These are phyloP conservation scores for Berkeleyomyces basicola DNA, from an alignment of 2,329 filamentous ascomycete genomes.

Conservation along the genomic window DNA sequence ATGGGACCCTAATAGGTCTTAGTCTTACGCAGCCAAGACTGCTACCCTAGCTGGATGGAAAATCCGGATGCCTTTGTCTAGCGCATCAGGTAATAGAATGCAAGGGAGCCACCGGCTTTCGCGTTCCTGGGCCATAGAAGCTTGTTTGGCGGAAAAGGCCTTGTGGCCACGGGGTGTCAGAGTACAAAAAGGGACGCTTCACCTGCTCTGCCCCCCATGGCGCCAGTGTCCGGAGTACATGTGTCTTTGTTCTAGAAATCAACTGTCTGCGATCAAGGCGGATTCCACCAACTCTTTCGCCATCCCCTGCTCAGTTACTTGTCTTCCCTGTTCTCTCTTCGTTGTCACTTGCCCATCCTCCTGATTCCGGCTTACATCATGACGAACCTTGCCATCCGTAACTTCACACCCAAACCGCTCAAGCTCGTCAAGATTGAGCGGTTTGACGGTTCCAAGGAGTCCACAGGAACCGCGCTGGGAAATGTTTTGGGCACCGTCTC, in stretches of 20 bases:
- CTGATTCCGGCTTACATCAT: slow-evolving; percentile 20
- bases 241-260: neutral
- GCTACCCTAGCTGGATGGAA: neutral
- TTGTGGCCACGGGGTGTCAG: neutral
- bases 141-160: neutral
- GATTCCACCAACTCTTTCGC: neutral
- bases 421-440: slow-evolving; percentile 58
- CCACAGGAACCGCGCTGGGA: slow-evolving; percentile 27
- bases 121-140: neutral
- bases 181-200: neutral
- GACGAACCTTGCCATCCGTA: slow-evolving; percentile 56
- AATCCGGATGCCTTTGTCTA: neutral
- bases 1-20: neutral
- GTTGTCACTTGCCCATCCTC: neutral
- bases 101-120: neutral
- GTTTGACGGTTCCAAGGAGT: slow-evolving; percentile 38
- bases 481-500: slow-evolving; percentile 29
- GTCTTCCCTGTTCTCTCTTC: neutral
- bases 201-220: neutral
- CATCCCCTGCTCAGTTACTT: neutral
- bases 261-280: neutral
- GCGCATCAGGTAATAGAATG: neutral
- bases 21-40: neutral
- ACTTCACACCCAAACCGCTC: slow-evolving; percentile 59
- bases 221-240: neutral